Evolutionary conservation across 805 yeast genomes (phyloP).

Genomic region (Metschnikowia dekortorum): DNA sequence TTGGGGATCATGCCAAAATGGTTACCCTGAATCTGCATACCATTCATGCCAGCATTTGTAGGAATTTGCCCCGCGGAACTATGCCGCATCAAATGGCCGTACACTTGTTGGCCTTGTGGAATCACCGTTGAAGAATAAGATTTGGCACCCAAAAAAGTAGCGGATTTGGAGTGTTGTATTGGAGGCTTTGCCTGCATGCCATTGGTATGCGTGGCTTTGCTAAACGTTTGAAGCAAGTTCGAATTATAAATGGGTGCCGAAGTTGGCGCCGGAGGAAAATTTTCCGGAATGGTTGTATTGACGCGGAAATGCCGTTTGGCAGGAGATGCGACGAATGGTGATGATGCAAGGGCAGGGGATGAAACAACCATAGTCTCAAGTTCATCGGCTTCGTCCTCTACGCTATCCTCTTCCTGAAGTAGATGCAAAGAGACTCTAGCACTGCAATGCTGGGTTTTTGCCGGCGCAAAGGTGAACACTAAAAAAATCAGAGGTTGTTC

Average conservation of each 20-base stretch:
- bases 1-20: background rate
- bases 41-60: background rate
- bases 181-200: constrained; percentile 1
- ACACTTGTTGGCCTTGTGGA: background rate
- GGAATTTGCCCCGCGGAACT: constrained; percentile 4
- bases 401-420: constrained; percentile 1
- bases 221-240: constrained; percentile 1
- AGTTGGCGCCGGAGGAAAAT: constrained; percentile 21
- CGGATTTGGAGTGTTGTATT: constrained; percentile 7
- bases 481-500: constrained; percentile 8
- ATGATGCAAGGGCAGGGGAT: constrained; percentile 35
- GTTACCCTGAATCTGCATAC: background rate
- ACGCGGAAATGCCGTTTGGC: constrained; percentile 15
- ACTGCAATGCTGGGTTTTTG: background rate
- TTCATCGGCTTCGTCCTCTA: constrained; percentile 16
- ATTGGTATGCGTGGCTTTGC: background rate
- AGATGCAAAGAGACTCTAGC: constrained; percentile 5
- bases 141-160: background rate
- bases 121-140: background rate
- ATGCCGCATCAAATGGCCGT: background rate
- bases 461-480: constrained; percentile 10
- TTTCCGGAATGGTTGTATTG: constrained; percentile 6
- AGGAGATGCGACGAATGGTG: constrained; percentile 30
- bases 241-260: constrained; percentile 37
- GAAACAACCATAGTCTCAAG: constrained; percentile 40